phyloP scores from a whole-genome alignment of 495 filamentous ascomycete genomes.

The Glonium stellatum region DNA sequence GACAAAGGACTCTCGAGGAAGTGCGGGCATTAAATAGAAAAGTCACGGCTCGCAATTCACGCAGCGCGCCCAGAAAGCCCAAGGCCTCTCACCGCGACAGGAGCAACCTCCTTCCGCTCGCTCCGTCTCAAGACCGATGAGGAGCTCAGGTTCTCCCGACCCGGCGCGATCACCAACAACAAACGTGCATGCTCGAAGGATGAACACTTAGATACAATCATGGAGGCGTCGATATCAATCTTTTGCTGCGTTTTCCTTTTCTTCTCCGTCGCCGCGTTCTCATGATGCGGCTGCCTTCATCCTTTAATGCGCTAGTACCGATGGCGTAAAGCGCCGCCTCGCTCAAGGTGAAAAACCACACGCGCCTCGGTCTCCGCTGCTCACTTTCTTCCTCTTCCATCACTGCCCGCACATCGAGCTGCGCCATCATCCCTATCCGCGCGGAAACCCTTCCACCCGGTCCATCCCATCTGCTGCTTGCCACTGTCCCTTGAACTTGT shows the following conservation, averaged over 20 bases:
- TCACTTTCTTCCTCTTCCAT: constrained; percentile 5
- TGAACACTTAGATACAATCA: not conserved
- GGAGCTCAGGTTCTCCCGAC: not conserved
- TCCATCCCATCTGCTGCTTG: not conserved
- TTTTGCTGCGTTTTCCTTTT: not conserved
- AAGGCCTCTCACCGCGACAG: too few species aligned
- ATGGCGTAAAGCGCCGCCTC: constrained; percentile 19
- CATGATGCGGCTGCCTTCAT: constrained; percentile 1
- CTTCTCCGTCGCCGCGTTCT: not conserved
- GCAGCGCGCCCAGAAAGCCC: too few species aligned
- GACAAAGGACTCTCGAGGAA: too few species aligned
- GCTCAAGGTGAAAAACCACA: constrained; percentile 7
- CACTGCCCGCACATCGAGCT: constrained; percentile 10
- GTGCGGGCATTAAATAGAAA: too few species aligned
- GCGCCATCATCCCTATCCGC: constrained; percentile 10
- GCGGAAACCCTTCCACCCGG: not conserved
- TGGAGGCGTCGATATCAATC: not conserved
- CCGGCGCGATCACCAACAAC: not conserved
- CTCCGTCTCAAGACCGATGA: too few species aligned
- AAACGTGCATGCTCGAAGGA: not conserved
- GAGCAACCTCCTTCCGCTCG: too few species aligned
- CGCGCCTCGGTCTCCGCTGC: not conserved
- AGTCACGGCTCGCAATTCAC: too few species aligned
- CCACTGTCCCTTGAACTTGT: not conserved
- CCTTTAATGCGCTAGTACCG: constrained; percentile 17